Conservation (phyloP, 2,329 filamentous ascomycete species). For the Passalora sequoiae region DNA sequence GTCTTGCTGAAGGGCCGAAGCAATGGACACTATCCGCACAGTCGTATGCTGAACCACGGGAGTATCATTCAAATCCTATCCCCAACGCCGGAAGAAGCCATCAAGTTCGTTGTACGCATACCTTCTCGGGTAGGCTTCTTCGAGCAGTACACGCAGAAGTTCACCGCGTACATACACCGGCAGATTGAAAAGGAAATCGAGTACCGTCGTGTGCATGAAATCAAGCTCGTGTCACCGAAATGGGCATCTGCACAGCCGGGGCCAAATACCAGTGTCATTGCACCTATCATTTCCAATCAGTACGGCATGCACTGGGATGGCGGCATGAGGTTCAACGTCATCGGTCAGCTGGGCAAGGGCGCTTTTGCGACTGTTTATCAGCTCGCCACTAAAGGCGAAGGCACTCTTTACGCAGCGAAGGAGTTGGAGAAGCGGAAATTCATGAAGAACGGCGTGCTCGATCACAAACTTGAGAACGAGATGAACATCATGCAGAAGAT, state of each 20-base stretch:
- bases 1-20: slow-evolving; percentile 56
- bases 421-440: slow-evolving; percentile 90
- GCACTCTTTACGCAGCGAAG: slow-evolving; percentile 81
- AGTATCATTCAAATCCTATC: slow-evolving; percentile 66
- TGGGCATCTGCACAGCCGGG: not conserved
- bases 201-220: slow-evolving; percentile 5
- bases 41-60: slow-evolving; percentile 65
- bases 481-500: slow-evolving; percentile 91
- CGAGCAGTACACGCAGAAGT: slow-evolving; percentile 61
- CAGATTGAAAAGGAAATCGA: slow-evolving; percentile 23
- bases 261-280: slow-evolving; percentile 17
- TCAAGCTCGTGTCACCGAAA: slow-evolving; percentile 3
- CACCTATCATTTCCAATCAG: slow-evolving; percentile 33
- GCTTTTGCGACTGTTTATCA: slow-evolving; percentile 94
- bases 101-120: slow-evolving; percentile 80
- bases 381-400: slow-evolving; percentile 78
- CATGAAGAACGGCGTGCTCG: slow-evolving; percentile 84
- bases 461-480: slow-evolving; percentile 92
- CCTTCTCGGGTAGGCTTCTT: slow-evolving; percentile 62
- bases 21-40: slow-evolving; percentile 39
- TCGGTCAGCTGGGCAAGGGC: slow-evolving; percentile 78
- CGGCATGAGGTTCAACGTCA: slow-evolving; percentile 76
- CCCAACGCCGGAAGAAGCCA: slow-evolving; percentile 52
- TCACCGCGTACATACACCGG: slow-evolving; percentile 59
- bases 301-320: slow-evolving; percentile 75